These are phyloP conservation scores for Cantharellus anzutake DNA, from an alignment of 768 basidiomycete species.

Conservation along the genomic window DNA sequence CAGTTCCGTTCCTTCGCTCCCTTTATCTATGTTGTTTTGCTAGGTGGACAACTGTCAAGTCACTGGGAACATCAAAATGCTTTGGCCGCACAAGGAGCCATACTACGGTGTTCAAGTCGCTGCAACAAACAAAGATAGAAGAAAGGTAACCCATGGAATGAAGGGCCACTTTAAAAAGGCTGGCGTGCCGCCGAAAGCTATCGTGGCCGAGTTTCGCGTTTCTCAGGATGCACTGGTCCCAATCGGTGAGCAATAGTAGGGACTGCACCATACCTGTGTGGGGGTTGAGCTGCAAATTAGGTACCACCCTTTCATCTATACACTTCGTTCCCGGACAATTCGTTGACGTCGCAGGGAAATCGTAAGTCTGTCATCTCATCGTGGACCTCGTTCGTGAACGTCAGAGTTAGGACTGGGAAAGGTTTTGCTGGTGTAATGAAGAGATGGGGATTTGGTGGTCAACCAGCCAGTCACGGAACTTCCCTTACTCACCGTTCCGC, in stretches of 20 bases:
- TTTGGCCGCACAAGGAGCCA: conserved; percentile 43
- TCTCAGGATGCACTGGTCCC: conserved; percentile 79
- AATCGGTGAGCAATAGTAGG: conserved; percentile 38
- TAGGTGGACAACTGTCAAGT: conserved; percentile 83
- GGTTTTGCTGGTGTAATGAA: conserved; percentile 98
- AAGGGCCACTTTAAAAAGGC: conserved; percentile 79
- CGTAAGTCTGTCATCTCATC: conserved; percentile 33
- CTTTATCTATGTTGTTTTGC: conserved; percentile 4
- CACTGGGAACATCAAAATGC: conserved; percentile 51
- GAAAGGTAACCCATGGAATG: conserved; percentile 61
- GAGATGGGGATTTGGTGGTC: conserved; percentile 79
- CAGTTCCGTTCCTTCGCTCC: background rate
- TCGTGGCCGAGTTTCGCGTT: conserved; percentile 76
- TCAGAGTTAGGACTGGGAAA: conserved; percentile 61
- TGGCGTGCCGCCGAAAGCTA: conserved; percentile 59
- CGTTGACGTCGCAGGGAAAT: conserved; percentile 79
- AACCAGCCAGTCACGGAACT: conserved; percentile 88
- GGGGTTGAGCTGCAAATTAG: conserved; percentile 20
- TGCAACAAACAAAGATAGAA: conserved; percentile 51
- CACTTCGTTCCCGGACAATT: conserved; percentile 97
- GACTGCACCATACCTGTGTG: conserved; percentile 1
- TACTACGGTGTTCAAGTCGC: conserved; percentile 93
- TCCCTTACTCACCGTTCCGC: conserved; percentile 84
- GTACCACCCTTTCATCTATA: conserved; percentile 72
- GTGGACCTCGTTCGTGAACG: background rate